Evolutionary conservation across 768 basidiomycete genomes (phyloP), one percentile per base, ranked within the genome.

Genomic region (Pleurotus eryngii): DNA sequence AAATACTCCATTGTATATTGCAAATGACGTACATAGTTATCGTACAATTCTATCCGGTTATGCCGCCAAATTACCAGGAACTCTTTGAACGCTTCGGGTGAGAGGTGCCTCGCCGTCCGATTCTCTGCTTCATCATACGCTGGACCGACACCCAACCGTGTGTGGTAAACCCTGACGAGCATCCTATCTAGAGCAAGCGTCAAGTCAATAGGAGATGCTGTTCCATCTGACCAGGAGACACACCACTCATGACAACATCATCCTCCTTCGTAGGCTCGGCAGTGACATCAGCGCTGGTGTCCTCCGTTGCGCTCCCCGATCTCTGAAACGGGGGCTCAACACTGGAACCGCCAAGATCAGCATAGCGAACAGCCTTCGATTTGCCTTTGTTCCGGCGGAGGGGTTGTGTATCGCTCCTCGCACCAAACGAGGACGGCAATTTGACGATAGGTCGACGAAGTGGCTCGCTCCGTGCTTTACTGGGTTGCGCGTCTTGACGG

Each of bases 31-130:
- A 94, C 94, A 77, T 90, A 85, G 64, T 95, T 88, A 54, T 85
- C 81, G 67, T 96, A 97, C 17, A 98, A 72, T 68, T 98, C 94
- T 40, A 98, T 71, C 49, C 80, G 75, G 60, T 86, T 81, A 58
- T 79, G 83, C 40, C 91, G 81, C 89, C 93, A 97, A 8, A 85
- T 86, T 0, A 96, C 93, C 58, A 95, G 74, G 64, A 87, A 93
- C 67, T 98, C 95, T 27, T 81, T 82, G 81, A 89, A 88, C 24
- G 83, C 81, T 64, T 89, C 84, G 57, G 79, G 83, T 20, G 76
- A 74, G 12, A 92, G 67, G 57, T 86, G 72, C 30, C 82, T 76
- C 3, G 85, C 82, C 18, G 78, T 82, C 2, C 89, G 84, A 67
- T 92, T 82, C 60, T 82, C 74, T 47, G 71, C 67, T 69, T 92